Evolutionary conservation across 495 filamentous ascomycete species (phyloP).

Genomic region (Penicillium herquei): DNA sequence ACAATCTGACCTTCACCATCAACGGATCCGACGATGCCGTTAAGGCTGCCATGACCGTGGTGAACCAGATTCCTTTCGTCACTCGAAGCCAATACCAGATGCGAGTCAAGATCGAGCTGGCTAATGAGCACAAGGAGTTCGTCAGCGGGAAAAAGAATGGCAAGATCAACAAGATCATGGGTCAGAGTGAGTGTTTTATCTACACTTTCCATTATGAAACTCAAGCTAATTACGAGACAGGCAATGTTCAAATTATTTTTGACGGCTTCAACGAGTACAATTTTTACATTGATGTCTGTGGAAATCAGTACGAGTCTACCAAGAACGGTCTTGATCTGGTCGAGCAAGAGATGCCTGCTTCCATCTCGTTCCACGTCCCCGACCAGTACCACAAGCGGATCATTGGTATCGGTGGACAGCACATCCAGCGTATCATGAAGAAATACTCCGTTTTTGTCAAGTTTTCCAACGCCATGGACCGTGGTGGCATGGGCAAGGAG

Average conservation of each 20-base stretch:
- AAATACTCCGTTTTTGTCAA: conserved; percentile 99
- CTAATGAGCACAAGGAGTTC: conserved; percentile 99
- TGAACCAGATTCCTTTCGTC: conserved; percentile 88
- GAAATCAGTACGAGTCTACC: conserved; percentile 84
- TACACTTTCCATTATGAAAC: no score
- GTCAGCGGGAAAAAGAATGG: conserved; percentile 99
- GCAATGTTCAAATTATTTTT: conserved; percentile 97
- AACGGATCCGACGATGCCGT: conserved; percentile 94
- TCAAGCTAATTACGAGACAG: conserved; percentile 25
- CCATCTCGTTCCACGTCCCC: conserved; percentile 99
- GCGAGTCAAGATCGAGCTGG: conserved; percentile 95
- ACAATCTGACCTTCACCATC: conserved; percentile 89
- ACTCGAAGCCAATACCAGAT: conserved; percentile 86
- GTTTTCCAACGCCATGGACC: conserved; percentile 99
- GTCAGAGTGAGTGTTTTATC: conserved; percentile 64
- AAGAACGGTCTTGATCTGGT: conserved; percentile 89
- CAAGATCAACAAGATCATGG: conserved; percentile 99
- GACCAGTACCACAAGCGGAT: conserved; percentile 99
- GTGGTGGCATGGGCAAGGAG: conserved; percentile 88
- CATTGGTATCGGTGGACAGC: conserved; percentile 96
- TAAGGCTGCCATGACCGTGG: conserved; percentile 87
- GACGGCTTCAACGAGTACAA: conserved; percentile 99
- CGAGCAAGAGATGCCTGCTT: conserved; percentile 98
- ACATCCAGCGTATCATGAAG: conserved; percentile 99
- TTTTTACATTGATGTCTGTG: conserved; percentile 97